Evolutionary conservation across 768 basidiomycete genomes (phyloP).

Genomic region (Lanmaoa pseudosensibilis): DNA sequence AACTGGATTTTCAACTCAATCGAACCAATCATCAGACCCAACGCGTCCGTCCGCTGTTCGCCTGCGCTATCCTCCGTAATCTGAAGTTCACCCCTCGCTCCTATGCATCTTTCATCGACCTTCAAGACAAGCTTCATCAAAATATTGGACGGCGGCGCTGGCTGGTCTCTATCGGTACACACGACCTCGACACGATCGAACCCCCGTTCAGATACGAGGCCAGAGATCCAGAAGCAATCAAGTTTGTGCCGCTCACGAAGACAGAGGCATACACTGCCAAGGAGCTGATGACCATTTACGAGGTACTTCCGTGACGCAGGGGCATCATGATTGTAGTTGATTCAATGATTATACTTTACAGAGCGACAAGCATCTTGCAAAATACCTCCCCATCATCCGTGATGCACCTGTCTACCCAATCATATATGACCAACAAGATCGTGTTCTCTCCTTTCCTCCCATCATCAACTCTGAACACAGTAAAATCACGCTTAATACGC

Average conservation of each 20-base stretch:
- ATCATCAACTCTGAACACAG: constrained; percentile 98
- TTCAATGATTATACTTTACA: constrained; percentile 31
- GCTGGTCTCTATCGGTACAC: constrained; percentile 95
- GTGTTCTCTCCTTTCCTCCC: constrained; percentile 94
- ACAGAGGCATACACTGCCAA: constrained; percentile 77
- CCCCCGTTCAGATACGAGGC: constrained; percentile 89
- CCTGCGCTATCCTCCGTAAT: constrained; percentile 87
- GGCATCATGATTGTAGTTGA: not conserved
- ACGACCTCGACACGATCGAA: constrained; percentile 88
- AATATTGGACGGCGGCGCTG: constrained; percentile 90
- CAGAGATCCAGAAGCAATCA: constrained; percentile 80
- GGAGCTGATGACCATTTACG: constrained; percentile 91
- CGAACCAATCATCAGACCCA: constrained; percentile 54
- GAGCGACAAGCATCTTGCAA: constrained; percentile 89
- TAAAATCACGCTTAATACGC: constrained; percentile 92
- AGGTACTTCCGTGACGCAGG: constrained; percentile 51
- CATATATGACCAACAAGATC: constrained; percentile 89
- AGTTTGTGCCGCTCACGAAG: constrained; percentile 86
- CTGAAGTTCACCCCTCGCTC: constrained; percentile 84
- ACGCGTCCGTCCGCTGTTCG: constrained; percentile 86
- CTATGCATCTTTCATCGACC: constrained; percentile 95
- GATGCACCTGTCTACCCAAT: constrained; percentile 97
- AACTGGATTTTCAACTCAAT: not conserved
- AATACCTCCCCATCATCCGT: constrained; percentile 89
- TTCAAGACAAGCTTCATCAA: constrained; percentile 99